Conservation (phyloP, 192 early-diverging fungal species). For the Rhizophagus sp. region DNA sequence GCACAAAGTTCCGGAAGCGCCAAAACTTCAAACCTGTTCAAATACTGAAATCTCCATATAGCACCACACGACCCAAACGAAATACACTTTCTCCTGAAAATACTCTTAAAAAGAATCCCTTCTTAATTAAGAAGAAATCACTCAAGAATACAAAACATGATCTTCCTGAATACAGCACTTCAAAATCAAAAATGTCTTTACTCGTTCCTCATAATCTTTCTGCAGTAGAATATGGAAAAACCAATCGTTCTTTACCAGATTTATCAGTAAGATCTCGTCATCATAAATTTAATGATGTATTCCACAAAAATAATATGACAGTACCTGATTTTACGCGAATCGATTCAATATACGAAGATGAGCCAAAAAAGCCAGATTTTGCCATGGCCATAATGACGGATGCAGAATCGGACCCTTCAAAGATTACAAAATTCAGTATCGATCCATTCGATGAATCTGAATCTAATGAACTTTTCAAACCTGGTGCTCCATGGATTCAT, state of each 20-base stretch:
- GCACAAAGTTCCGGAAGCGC: neutral
- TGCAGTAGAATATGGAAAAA: slow-evolving; percentile 5
- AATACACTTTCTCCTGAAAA: neutral
- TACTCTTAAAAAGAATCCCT: neutral
- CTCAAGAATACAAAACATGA: slow-evolving; percentile 5
- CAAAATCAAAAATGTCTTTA: slow-evolving; percentile 19
- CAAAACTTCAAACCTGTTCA: neutral
- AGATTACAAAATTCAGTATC: slow-evolving; percentile 27
- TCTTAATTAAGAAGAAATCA: neutral
- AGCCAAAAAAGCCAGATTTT: neutral
- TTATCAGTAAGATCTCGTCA: neutral
- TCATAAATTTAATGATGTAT: slow-evolving; percentile 7
- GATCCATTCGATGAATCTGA: slow-evolving; percentile 29
- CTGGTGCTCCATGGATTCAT: slow-evolving; percentile 31
- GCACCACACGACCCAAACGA: neutral
- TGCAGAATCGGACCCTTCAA: neutral
- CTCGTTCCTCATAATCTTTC: slow-evolving; percentile 21
- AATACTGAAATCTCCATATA: neutral
- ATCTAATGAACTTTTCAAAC: slow-evolving; percentile 27
- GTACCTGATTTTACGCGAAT: slow-evolving; percentile 12
- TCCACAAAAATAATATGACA: slow-evolving; percentile 11
- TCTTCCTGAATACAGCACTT: slow-evolving; percentile 12
- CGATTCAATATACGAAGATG: neutral
- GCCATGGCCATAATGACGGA: neutral
- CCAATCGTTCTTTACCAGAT: slow-evolving; percentile 19